Conservation (phyloP, 352 stramenopile genomes). For the Lagenidium giganteum region DNA sequence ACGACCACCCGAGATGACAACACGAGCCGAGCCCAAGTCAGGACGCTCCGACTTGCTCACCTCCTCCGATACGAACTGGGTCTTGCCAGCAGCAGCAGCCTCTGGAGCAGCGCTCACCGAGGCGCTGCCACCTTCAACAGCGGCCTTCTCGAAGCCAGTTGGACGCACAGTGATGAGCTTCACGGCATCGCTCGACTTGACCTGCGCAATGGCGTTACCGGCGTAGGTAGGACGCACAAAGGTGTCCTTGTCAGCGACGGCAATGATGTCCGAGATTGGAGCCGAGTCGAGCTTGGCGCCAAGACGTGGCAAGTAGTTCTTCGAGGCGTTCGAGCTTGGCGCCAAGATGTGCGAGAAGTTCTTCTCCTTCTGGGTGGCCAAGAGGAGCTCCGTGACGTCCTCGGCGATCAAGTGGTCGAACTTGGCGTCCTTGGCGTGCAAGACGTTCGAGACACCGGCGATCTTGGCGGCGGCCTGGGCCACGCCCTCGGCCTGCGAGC, state of each 20-base stretch:
- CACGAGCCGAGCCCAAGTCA: constrained; percentile 90
- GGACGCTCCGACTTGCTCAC: constrained; percentile 95
- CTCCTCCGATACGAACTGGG: constrained; percentile 91
- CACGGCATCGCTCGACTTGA: constrained; percentile 86
- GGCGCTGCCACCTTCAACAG: constrained; percentile 62
- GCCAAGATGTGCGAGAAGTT: constrained; percentile 92
- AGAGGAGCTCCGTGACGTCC: constrained; percentile 78
- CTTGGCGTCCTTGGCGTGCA: constrained; percentile 80
- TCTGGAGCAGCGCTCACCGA: constrained; percentile 60
- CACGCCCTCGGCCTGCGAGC: constrained; percentile 48
- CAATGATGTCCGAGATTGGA: constrained; percentile 96
- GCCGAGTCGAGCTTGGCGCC: constrained; percentile 93
- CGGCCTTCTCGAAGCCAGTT: constrained; percentile 97
- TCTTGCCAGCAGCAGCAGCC: constrained; percentile 54
- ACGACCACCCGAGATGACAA: constrained; percentile 96
- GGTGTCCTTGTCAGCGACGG: constrained; percentile 89
- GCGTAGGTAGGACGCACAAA: constrained; percentile 91
- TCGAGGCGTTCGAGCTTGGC: constrained; percentile 93
- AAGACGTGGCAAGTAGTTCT: constrained; percentile 96
- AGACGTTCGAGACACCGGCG: constrained; percentile 71
- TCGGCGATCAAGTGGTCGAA: constrained; percentile 88
- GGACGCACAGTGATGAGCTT: constrained; percentile 96
- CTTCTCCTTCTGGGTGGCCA: constrained; percentile 52
- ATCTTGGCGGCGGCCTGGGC: constrained; percentile 74
- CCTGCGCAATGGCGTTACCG: constrained; percentile 81